Conservation (phyloP, 805 yeast genomes). For the Suhomyces vadensis region DNA sequence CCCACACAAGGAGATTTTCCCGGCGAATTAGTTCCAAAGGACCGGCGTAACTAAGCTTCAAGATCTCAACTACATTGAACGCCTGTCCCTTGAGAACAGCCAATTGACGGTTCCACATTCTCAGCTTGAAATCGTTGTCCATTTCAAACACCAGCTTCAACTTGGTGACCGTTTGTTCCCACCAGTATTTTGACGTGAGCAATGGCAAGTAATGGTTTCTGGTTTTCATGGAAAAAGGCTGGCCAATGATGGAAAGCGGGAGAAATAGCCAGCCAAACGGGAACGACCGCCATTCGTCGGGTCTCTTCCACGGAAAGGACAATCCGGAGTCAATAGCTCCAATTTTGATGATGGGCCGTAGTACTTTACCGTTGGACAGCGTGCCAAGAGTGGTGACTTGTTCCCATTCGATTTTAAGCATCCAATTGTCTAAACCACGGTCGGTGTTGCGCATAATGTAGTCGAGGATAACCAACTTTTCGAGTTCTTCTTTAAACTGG, state of each 20-base stretch:
- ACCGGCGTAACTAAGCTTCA: constrained; percentile 58
- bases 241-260: constrained; percentile 63
- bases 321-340: constrained; percentile 79
- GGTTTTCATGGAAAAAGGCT: constrained; percentile 60
- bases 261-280: constrained; percentile 78
- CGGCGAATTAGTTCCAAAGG: constrained; percentile 67
- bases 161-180: constrained; percentile 58
- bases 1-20: constrained; percentile 57
- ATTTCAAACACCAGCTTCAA: constrained; percentile 51
- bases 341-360: constrained; percentile 45
- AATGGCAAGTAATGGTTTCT: constrained; percentile 57
- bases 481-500: constrained; percentile 62
- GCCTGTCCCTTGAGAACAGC: constrained; percentile 78
- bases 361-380: constrained; percentile 9
- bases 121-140: constrained; percentile 61
- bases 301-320: constrained; percentile 80
- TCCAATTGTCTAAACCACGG: constrained; percentile 76
- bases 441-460: constrained; percentile 76
- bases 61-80: constrained; percentile 67
- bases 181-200: constrained; percentile 64
- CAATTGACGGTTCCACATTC: constrained; percentile 69
- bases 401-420: constrained; percentile 58
- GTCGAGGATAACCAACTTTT: constrained; percentile 68
- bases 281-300: constrained; percentile 78
- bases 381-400: not conserved